Conservation (phyloP, 768 basidiomycete species). For the Sarcomyxa edulis region DNA sequence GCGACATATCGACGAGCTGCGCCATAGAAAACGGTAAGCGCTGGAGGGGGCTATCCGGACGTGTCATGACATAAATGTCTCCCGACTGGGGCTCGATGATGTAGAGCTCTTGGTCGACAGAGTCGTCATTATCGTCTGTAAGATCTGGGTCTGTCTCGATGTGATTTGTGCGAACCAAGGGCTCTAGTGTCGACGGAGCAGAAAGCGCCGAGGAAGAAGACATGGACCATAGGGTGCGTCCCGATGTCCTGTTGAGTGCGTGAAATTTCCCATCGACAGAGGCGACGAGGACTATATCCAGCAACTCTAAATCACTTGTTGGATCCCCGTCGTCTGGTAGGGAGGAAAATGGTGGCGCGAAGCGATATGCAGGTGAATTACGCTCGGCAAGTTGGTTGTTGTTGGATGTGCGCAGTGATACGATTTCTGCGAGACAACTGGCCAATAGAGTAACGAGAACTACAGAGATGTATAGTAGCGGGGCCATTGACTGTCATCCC, state of each 20-base stretch:
- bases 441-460: constrained; percentile 19
- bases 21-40: constrained; percentile 90
- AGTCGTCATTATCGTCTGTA: constrained; percentile 38
- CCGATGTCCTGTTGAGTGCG: constrained; percentile 85
- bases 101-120: constrained; percentile 65
- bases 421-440: constrained; percentile 22
- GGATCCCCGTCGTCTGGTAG: constrained; percentile 18
- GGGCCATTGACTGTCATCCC: constrained; percentile 31
- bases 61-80: constrained; percentile 82
- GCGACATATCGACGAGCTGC: constrained; percentile 88
- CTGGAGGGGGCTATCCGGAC: constrained; percentile 65
- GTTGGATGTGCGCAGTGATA: constrained; percentile 19
- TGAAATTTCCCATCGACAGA: constrained; percentile 95
- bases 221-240: constrained; percentile 86
- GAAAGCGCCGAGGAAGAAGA: constrained; percentile 46
- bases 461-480: constrained; percentile 17
- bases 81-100: constrained; percentile 95
- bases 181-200: constrained; percentile 53
- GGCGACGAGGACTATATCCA: constrained; percentile 85
- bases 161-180: constrained; percentile 72
- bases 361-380: constrained; percentile 12
- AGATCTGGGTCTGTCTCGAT: constrained; percentile 51
- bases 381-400: constrained; percentile 22
- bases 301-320: constrained; percentile 62
- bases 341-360: constrained; percentile 11